Conservation (phyloP, 176 grass and related monocot genomes). For the Triticum urartu region DNA sequence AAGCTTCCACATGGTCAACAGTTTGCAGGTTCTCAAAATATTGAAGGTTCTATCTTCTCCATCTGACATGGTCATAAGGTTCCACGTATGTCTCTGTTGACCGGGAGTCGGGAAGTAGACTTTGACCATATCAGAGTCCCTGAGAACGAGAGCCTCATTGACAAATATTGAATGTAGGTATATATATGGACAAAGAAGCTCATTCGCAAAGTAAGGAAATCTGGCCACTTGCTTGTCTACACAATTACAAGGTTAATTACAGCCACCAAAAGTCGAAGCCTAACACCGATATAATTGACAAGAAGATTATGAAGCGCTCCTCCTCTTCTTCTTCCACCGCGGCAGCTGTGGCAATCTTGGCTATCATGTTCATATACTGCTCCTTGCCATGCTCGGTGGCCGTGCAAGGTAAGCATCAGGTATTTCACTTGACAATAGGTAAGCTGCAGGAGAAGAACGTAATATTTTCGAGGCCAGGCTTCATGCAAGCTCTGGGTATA, state of each 20-base stretch:
- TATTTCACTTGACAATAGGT: too few relatives aligned
- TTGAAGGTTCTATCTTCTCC: too few relatives aligned
- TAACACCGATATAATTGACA: too few relatives aligned
- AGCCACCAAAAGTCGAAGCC: too few relatives aligned
- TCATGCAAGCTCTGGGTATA: too few relatives aligned
- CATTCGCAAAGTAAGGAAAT: not conserved
- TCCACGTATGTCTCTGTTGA: too few relatives aligned
- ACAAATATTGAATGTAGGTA: not conserved
- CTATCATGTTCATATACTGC: not conserved
- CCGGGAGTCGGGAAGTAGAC: not conserved
- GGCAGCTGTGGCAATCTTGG: not conserved
- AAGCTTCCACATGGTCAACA: too few relatives aligned
- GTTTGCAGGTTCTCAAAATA: too few relatives aligned
- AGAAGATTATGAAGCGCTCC: not conserved
- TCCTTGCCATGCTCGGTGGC: not conserved
- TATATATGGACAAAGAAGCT: not conserved
- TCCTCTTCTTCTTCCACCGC: not conserved
- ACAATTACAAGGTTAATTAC: not conserved
- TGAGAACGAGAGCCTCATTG: too few relatives aligned
- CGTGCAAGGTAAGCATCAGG: not conserved
- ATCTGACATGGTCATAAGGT: too few relatives aligned
- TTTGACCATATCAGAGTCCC: not conserved
- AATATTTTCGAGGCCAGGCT: not conserved
- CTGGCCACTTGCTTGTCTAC: not conserved
- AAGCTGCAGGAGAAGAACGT: not conserved